Conservation (phyloP, 2,329 filamentous ascomycete species). For the Pestalotiopsis sp. region DNA sequence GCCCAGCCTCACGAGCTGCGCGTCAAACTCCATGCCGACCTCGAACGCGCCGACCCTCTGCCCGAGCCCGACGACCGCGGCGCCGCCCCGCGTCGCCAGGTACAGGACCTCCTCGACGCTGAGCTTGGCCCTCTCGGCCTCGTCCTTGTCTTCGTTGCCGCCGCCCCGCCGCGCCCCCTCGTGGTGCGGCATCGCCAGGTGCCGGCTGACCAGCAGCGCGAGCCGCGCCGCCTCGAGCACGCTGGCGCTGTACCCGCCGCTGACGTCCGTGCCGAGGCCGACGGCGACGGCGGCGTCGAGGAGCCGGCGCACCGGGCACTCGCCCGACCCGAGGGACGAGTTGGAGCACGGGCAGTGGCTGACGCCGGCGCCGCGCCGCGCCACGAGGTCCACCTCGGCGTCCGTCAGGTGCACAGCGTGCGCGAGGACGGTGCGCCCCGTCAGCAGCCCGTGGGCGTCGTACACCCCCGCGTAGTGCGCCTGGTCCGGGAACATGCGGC, state of each 20-base stretch:
- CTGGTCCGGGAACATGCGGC: conserved; percentile 65
- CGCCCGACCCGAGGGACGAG: conserved; percentile 66
- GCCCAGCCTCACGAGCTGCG: conserved; percentile 74
- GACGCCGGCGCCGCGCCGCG: conserved; percentile 63
- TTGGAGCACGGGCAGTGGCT: conserved; percentile 90
- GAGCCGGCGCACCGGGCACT: conserved; percentile 73
- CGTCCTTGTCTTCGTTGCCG: not conserved
- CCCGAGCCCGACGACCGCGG: conserved; percentile 74
- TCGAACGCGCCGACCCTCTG: conserved; percentile 79
- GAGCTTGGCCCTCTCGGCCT: conserved; percentile 61
- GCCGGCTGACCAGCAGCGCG: conserved; percentile 76
- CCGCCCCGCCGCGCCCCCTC: not conserved
- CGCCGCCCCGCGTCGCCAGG: conserved; percentile 86
- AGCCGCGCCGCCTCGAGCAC: conserved; percentile 84
- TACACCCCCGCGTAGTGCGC: conserved; percentile 77
- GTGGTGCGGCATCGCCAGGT: conserved; percentile 58
- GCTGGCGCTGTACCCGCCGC: conserved; percentile 81
- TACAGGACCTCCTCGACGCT: conserved; percentile 86
- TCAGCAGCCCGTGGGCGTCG: conserved; percentile 71
- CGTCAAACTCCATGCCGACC: conserved; percentile 87
- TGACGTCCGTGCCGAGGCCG: conserved; percentile 88
- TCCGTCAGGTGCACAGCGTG: conserved; percentile 78
- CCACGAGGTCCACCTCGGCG: conserved; percentile 67
- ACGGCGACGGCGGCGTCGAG: conserved; percentile 76
- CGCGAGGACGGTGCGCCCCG: conserved; percentile 75